Evolutionary conservation across 177 flowering plant genomes (phyloP).

Genomic region (Vitis hybrid): DNA sequence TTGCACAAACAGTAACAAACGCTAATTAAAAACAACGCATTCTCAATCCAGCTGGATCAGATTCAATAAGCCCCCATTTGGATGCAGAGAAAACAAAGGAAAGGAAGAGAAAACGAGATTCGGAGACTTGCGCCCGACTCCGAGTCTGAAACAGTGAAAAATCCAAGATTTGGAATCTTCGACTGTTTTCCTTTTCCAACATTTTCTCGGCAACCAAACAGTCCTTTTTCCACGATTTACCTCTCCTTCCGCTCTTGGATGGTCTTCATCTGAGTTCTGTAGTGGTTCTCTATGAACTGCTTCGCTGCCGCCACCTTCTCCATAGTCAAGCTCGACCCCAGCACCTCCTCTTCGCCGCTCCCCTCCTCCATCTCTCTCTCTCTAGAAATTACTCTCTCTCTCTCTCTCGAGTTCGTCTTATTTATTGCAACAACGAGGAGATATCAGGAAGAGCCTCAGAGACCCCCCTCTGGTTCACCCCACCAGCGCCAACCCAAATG

Average conservation of each 20-base stretch:
- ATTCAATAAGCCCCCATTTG: background rate
- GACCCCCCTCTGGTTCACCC: background rate
- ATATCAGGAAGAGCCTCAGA: constrained; percentile 1
- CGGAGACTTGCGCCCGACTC: background rate
- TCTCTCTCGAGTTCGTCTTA: constrained; percentile 7
- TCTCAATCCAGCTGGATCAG: too few relatives aligned
- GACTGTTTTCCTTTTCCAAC: background rate
- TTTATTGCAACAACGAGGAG: constrained; percentile 20
- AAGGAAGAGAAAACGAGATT: background rate
- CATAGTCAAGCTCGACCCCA: constrained; percentile 86
- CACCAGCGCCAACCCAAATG: constrained; percentile 1
- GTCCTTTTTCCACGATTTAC: constrained; percentile 22
- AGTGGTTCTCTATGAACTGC: constrained; percentile 91
- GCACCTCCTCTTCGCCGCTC: constrained; percentile 48
- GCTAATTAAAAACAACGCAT: too few relatives aligned
- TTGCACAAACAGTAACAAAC: too few relatives aligned
- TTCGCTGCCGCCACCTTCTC: constrained; percentile 96
- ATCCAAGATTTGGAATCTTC: too few relatives aligned
- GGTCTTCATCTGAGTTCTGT: constrained; percentile 88
- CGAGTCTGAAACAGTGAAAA: background rate
- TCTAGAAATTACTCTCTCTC: constrained; percentile 8
- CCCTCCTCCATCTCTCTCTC: constrained; percentile 22
- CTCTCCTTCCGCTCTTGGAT: constrained; percentile 81
- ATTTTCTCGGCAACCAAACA: constrained; percentile 16
- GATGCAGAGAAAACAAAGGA: background rate